These are phyloP conservation scores for Yamadazyma siamensis DNA, from an alignment of 1,139 yeast genomes.

Conservation along the genomic window DNA sequence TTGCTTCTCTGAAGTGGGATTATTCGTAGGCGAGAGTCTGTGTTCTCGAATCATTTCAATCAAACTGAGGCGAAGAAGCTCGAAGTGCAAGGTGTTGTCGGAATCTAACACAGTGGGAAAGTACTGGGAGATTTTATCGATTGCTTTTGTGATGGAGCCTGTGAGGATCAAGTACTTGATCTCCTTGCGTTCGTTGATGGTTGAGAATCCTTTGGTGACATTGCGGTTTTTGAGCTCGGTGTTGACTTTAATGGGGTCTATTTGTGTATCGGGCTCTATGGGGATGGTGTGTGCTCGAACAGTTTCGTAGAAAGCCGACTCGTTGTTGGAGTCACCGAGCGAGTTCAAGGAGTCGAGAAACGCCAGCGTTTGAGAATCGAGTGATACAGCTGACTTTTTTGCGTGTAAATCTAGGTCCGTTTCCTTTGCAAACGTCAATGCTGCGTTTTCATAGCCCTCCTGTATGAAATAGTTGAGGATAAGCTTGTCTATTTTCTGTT, in stretches of 20 bases:
- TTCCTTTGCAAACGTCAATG: slow-evolving; percentile 47
- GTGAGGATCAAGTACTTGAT: slow-evolving; percentile 47
- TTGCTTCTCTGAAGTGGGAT: slow-evolving; percentile 31
- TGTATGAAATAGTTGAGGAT: slow-evolving; percentile 54
- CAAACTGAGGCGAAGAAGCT: slow-evolving; percentile 54
- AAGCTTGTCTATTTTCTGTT: slow-evolving; percentile 39
- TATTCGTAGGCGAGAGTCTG: slow-evolving; percentile 23
- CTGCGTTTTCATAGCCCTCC: slow-evolving; percentile 57
- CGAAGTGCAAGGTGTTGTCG: slow-evolving; percentile 59
- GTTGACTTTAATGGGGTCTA: slow-evolving; percentile 5
- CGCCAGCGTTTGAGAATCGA: slow-evolving; percentile 7
- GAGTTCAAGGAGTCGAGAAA: slow-evolving; percentile 11
- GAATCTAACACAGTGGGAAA: slow-evolving; percentile 56
- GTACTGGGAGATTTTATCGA: slow-evolving; percentile 40
- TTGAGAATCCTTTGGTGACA: slow-evolving; percentile 37
- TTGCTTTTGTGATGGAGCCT: slow-evolving; percentile 50
- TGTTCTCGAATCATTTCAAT: slow-evolving; percentile 63
- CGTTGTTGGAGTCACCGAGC: slow-evolving; percentile 4
- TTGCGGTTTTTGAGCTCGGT: slow-evolving; percentile 10
- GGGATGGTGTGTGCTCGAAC: slow-evolving; percentile 5
- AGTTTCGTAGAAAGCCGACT: slow-evolving; percentile 4
- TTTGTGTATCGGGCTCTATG: slow-evolving; percentile 4
- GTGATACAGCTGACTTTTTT: slow-evolving; percentile 3
- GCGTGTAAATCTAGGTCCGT: slow-evolving; percentile 20
- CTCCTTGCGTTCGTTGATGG: slow-evolving; percentile 46